Base-by-base conservation (phyloP, 2,329 filamentous ascomycete species). In the Exophiala xenobiotica region DNA sequence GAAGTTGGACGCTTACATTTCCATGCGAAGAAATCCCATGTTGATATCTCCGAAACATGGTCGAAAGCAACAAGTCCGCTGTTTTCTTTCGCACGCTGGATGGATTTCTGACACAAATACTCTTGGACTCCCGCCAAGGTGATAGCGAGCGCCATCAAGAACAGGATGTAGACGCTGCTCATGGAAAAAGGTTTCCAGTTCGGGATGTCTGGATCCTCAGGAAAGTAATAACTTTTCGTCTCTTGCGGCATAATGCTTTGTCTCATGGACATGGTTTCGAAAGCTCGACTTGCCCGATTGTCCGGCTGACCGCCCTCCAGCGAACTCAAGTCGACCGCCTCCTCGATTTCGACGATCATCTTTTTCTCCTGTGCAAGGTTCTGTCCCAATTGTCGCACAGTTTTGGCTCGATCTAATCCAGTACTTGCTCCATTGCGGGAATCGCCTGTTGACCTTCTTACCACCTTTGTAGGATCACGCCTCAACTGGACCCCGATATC, bases 291-390 rank as follows among this genome's bases (percentile, higher is more conserved):
- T 6, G 29, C 37, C 29, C 46, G 48, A 46, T 46, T 46, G 37
- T 54, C 48, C 11, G 35, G 24, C n/a, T 54, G 46, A 16, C 54
- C 41, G 5, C 66, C 69, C 11, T 68, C 69, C 19, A 70, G 62
- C 26, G 68, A 68, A 49, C 71, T 75, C 50, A 76, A 67, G 45
- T 76, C 74, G 3, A 75, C 64, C 4, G 66, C 63, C 29, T 73
- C 70, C 49, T 69, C 61, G 9, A 75, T 64, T 26, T 71, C 71
- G 12, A 76, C 66, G 18, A 77, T 74, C 27, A 65, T 68, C 4
- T 71, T 72, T 4, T 66, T 70, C 56, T 72, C 68, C 26, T 74
- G 67, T 1, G 73, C 74, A 24, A 71, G 67, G 39, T 67, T 64
- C 48, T 73, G 70, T 2, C 70, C 73, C 29, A 69, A 65, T 22